These are phyloP conservation scores for Eragrostis nindensis DNA, from an alignment of 176 grass and related monocot species.

Conservation along the genomic window DNA sequence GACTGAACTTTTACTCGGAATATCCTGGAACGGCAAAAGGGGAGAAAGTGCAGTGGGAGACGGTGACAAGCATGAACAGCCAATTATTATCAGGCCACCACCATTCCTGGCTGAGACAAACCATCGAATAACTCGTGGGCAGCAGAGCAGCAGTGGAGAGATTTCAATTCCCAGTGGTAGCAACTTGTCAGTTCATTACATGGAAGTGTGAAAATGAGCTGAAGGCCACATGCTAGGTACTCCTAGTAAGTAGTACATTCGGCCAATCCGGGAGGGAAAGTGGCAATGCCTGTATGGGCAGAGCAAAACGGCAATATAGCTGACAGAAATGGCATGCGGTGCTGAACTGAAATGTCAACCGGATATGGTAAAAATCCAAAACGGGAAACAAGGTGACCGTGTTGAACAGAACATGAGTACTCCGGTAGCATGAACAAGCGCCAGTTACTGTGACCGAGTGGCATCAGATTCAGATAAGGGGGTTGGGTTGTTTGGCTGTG, in stretches of 20 bases:
- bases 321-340: neutral
- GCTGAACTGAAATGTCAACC: neutral
- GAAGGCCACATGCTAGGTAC: too few species aligned
- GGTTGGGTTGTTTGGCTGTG: neutral
- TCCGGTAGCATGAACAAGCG: too few species aligned
- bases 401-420: too few species aligned
- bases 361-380: neutral
- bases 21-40: too few species aligned
- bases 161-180: neutral
- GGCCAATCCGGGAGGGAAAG: too few species aligned
- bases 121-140: neutral
- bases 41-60: neutral
- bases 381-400: too few species aligned
- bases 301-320: neutral
- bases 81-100: too few species aligned
- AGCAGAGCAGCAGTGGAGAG: neutral
- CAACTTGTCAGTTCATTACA: neutral
- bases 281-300: neutral
- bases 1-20: neutral
- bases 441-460: too few species aligned
- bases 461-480: too few species aligned
- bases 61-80: too few species aligned
- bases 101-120: neutral
- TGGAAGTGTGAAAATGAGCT: neutral
- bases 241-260: too few species aligned